Percentiles rank a stretch among this genome's conserved stretches.
Evolutionary conservation across 208 protist genomes (phyloP).

Genomic region (Leishmania mexicana): DNA sequence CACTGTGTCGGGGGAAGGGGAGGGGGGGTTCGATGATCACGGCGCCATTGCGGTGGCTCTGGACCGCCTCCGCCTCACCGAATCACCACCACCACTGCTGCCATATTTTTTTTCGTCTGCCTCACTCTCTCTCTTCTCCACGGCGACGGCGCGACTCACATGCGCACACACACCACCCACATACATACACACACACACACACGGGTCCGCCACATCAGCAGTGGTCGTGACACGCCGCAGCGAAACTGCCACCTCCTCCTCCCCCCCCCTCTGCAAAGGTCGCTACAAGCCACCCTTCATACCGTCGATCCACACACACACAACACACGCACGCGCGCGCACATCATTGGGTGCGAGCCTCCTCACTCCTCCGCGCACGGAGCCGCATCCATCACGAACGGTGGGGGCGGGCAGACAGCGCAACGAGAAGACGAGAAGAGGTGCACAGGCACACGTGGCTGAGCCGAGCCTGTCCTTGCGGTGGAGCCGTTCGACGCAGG

Average conservation of each 20-base stretch:
- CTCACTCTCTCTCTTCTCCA: no score
- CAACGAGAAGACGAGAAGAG: background rate
- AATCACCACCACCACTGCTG: background rate
- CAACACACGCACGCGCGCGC: no score
- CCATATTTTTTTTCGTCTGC: background rate
- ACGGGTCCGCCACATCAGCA: background rate
- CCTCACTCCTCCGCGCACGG: background rate
- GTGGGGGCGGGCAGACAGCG: background rate
- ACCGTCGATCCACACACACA: background rate
- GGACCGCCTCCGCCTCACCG: background rate
- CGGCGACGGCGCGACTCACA: background rate
- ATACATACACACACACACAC: background rate
- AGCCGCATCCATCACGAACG: background rate
- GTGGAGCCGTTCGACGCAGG: no score
- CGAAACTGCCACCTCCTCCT: background rate
- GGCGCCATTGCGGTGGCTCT: no score
- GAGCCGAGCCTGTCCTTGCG: background rate
- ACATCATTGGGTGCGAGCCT: background rate
- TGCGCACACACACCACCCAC: background rate
- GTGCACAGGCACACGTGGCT: background rate
- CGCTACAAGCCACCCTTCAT: background rate
- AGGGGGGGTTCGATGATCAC: no score
- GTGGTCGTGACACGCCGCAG: background rate
- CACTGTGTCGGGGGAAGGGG: background rate
- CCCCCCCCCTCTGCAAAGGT: no score